Conservation (phyloP, 306 rosid species). For the Inga oerstediana region DNA sequence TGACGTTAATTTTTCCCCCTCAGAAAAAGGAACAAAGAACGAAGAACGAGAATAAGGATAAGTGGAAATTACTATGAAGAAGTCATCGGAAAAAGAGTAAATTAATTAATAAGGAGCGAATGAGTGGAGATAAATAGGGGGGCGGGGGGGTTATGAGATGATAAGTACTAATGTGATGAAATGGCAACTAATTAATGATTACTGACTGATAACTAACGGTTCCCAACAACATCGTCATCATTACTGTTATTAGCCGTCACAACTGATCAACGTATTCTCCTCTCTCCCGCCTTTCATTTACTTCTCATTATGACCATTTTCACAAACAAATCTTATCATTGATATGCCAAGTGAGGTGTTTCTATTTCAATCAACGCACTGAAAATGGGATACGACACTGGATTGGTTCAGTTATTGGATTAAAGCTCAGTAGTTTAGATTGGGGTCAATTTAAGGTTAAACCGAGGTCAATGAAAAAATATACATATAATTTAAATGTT, state of each 20-base stretch:
- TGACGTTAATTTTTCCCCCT: neutral
- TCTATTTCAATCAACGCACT: no score
- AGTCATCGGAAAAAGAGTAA: neutral
- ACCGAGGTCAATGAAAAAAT: no score
- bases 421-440: no score
- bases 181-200: neutral
- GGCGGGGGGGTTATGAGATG: neutral
- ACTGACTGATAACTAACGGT: neutral
- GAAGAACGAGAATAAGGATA: conserved; percentile 24
- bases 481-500: no score
- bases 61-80: neutral
- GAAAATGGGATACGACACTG: no score
- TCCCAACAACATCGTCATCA: neutral
- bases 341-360: neutral
- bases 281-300: neutral
- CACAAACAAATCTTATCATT: neutral
- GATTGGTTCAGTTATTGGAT: no score
- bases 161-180: neutral
- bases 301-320: neutral
- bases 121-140: neutral
- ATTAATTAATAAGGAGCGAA: neutral
- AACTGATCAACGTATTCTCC: neutral
- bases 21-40: conserved; percentile 7
- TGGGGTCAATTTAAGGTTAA: no score
- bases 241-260: neutral